Evolutionary conservation across 106 monocot genomes (phyloP).

Genomic region (Dendrobium huoshanense): DNA sequence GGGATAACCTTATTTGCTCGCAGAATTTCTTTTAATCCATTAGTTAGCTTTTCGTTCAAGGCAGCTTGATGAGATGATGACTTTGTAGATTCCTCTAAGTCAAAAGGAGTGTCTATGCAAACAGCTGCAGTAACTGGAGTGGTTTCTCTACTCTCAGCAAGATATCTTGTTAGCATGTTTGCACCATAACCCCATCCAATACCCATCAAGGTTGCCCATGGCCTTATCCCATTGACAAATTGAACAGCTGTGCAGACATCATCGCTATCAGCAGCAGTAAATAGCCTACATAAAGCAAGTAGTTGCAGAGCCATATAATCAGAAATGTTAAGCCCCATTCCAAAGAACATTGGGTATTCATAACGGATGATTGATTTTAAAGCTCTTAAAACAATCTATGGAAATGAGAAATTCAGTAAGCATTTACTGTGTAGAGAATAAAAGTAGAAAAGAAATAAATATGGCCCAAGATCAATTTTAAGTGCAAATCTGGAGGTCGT

Average conservation of each 20-base stretch:
- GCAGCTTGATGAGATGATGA: conserved; percentile 37
- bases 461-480: neutral
- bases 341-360: neutral
- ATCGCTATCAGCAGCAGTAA: conserved; percentile 99
- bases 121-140: conserved; percentile 83
- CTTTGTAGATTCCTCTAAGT: conserved; percentile 70
- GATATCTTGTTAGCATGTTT: conserved; percentile 95
- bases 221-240: conserved; percentile 53
- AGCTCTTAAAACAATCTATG: neutral
- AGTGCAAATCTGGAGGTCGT: neutral
- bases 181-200: conserved; percentile 89
- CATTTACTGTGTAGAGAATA: neutral
- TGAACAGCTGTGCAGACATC: conserved; percentile 73
- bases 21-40: conserved; percentile 79
- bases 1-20: conserved; percentile 67
- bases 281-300: conserved; percentile 77
- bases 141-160: conserved; percentile 70
- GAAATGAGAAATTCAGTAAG: neutral
- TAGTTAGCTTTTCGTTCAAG: conserved; percentile 48
- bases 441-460: neutral
- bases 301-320: conserved; percentile 17
- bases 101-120: conserved; percentile 93
- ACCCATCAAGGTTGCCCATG: conserved; percentile 76
- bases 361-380: neutral
- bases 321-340: conserved; percentile 14